Evolutionary conservation across 306 rosid genomes (phyloP), one percentile per base, ranked within the genome.

Genomic region (Senna tora): DNA sequence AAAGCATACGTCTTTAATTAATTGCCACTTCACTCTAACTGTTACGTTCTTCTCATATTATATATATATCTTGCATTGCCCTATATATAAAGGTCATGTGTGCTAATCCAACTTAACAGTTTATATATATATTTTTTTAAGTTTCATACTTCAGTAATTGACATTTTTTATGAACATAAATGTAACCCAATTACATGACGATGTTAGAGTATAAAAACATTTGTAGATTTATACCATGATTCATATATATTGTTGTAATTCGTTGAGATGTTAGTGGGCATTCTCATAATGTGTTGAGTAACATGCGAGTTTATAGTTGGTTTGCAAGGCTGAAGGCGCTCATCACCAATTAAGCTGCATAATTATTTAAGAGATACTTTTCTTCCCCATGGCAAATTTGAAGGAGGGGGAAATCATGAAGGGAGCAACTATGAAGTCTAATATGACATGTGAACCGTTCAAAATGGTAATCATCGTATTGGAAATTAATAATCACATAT

Each of bases 371-470:
- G 56, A 16, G 15, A 32, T 7, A 7, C 15, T 17, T 75, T 54
- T n/a, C n/a, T n/a, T n/a, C n/a, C 14, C 33, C 9, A 50, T 68
- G 65, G 34, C 32, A 38, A 39, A 32, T 57, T 55, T 21, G 71
- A 69, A 51, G 4, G 65, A 28, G 64, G 0, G 0, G 36, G 69
- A 22, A 61, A 61, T 64, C 34, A 38, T 61, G 51, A 32, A 60
- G 57, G 59, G 51, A 59, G 64, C 33, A 61, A 69, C 75, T 47
- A 16, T 41, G 58, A 50, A 8, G 30, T 62, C 49, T 39, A 50
- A 64, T 5, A 46, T 54, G 12, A 21, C 56, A 56, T 19, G 28
- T 22, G 75, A 75, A 42, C 72, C 77, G 63, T 22, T 72, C 16
- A 58, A 55, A 10, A 33, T n/a, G 61, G 34, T 47, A 59, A 60